Evolutionary conservation across 2,329 filamentous ascomycete genomes (phyloP).

Genomic region (Fusarium sp.): DNA sequence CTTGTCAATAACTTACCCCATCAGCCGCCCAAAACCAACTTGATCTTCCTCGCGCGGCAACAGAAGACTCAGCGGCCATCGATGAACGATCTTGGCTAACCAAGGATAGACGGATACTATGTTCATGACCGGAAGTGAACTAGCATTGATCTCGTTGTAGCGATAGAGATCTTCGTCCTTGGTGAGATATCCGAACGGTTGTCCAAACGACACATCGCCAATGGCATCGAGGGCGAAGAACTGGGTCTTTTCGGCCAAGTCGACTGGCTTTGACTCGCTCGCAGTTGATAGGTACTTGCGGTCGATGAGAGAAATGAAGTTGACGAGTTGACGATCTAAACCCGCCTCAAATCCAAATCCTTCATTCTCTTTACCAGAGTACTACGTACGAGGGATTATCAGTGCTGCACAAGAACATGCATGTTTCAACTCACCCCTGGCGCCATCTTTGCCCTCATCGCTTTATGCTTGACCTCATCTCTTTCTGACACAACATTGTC

Average conservation of each 20-base stretch:
- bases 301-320: slow-evolving; percentile 59
- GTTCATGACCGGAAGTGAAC: slow-evolving; percentile 54
- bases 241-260: slow-evolving; percentile 62
- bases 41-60: slow-evolving; percentile 53
- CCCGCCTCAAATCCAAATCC: slow-evolving; percentile 55
- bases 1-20: slow-evolving; percentile 47
- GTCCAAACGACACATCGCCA: slow-evolving; percentile 63
- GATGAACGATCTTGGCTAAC: slow-evolving; percentile 50
- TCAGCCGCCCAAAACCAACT: slow-evolving; percentile 54
- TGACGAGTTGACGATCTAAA: slow-evolving; percentile 53
- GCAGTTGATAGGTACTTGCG: slow-evolving; percentile 58
- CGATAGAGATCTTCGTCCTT: slow-evolving; percentile 60
- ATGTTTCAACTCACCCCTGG: slow-evolving; percentile 52
- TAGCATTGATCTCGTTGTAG: slow-evolving; percentile 58
- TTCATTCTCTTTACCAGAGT: slow-evolving; percentile 62
- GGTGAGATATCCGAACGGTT: slow-evolving; percentile 62
- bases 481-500: slow-evolving; percentile 65
- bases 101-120: slow-evolving; percentile 52
- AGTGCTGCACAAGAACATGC: not conserved
- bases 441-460: slow-evolving; percentile 57
- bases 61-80: slow-evolving; percentile 52
- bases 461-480: slow-evolving; percentile 59
- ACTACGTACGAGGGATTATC: slow-evolving; percentile 50
- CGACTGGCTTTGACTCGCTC: slow-evolving; percentile 52
- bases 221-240: slow-evolving; percentile 67